These are phyloP conservation scores for Hyphopichia fennica DNA, from an alignment of 1,139 yeast species.

Conservation along the genomic window DNA sequence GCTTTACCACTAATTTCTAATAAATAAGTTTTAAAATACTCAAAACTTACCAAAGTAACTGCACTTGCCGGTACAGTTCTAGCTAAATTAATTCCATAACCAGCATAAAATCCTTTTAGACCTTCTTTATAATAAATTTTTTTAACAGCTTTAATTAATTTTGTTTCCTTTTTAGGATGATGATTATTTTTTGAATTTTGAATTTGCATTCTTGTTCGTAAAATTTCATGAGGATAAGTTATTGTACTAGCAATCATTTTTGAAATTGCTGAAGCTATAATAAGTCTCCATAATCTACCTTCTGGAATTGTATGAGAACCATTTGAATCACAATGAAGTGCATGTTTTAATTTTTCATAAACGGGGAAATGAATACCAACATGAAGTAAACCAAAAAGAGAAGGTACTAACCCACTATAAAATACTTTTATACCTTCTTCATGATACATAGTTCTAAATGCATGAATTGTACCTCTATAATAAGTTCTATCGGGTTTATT, in stretches of 20 bases:
- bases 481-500: constrained; percentile 24
- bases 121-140: constrained; percentile 73
- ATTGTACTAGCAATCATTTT: constrained; percentile 87
- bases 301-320: constrained; percentile 15
- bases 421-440: constrained; percentile 84
- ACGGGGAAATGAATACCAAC: constrained; percentile 97
- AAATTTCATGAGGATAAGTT: constrained; percentile 95
- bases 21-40: constrained; percentile 70
- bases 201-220: constrained; percentile 88
- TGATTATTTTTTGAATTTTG: constrained; percentile 14
- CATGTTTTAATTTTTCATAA: constrained; percentile 74
- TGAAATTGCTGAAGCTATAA: constrained; percentile 75
- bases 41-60: constrained; percentile 91
- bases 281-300: constrained; percentile 44
- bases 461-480: constrained; percentile 81
- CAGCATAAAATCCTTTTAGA: constrained; percentile 80
- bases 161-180: constrained; percentile 9
- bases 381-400: constrained; percentile 84
- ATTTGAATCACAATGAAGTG: constrained; percentile 34
- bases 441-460: constrained; percentile 72
- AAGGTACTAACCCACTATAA: constrained; percentile 88
- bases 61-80: constrained; percentile 96
- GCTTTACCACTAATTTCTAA: constrained; percentile 36
- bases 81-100: constrained; percentile 79
- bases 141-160: constrained; percentile 26